Evolutionary conservation across 2,329 filamentous ascomycete species (phyloP), one percentile per base, ranked within the genome.

Genomic region (Tolypocladium album): DNA sequence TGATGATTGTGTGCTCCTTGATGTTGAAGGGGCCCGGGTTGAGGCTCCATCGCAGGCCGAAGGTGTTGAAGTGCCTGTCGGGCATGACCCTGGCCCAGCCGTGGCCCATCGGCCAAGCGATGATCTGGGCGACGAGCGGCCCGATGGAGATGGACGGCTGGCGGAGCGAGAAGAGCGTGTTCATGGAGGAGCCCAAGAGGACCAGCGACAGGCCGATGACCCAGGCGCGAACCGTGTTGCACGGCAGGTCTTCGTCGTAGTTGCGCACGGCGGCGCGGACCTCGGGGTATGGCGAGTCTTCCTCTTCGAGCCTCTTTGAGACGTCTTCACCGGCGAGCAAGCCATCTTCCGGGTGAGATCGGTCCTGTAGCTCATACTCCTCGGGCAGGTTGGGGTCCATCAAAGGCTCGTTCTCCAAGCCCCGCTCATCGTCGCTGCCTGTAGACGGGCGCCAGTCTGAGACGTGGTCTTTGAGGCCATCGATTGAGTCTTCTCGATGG

Each of bases 1-100:
- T 82, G 60, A 89, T 87, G 62, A 89, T 80, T 50, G 83, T 74
- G 68, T 88, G 86, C 67, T 89, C 86, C 70, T 89, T 89, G 69
- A 87, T 79, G 67, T 87, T 89, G 72, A 89, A 89, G 1, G 85
- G 85, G 0, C 85, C 85, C 0, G 86, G 84, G 60, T 88, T 88
- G n/a, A 88, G 72, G 27, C 77, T 79, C 78, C 81, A 86, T 24
- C 67, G 73, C 7, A 78, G 60, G 12, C 85, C 84, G 63, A 86
- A 80, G 0, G 78, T 79, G 24, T 67, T 76, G 59, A 84, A 79
- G 42, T 76, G 72, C 61, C 70, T 75, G 15, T 71, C 69, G 0
- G 85, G 83, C 69, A 86, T 74, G 40, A 82, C 71, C 56, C 71
- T 75, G 17, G 83, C 82, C 85, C 85, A 88, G 9, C 75, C 78